Conservation (phyloP, 2,329 filamentous ascomycete species). For the Tolypocladium endophyticum region DNA sequence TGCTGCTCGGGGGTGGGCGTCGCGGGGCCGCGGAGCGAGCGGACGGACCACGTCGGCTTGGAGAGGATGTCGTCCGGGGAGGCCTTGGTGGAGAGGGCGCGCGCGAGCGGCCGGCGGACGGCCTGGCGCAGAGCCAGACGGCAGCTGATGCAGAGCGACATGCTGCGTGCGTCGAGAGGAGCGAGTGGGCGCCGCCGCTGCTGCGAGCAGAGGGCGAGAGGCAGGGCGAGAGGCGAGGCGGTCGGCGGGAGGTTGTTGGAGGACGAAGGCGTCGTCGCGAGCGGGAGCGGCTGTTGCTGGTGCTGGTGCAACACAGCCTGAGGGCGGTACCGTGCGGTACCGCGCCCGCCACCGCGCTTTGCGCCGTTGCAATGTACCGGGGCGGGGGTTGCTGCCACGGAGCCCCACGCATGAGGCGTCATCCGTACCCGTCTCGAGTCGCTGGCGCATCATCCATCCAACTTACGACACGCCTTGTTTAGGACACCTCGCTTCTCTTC, state of each 20-base stretch:
- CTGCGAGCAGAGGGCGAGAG: background rate
- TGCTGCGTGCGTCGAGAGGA: conserved; percentile 4
- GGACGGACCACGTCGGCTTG: conserved; percentile 74
- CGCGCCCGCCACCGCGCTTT: background rate
- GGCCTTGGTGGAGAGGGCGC: conserved; percentile 3
- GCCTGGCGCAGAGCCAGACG: conserved; percentile 15
- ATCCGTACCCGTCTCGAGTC: background rate
- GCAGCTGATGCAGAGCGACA: conserved; percentile 21
- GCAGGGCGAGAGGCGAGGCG: background rate
- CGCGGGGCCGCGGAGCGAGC: conserved; percentile 40
- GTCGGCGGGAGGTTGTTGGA: background rate
- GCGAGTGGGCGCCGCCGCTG: background rate
- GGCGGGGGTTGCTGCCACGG: background rate
- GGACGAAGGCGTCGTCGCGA: background rate
- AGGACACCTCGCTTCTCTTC: background rate
- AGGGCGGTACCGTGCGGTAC: background rate
- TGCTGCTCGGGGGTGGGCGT: conserved; percentile 3
- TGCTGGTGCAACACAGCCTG: background rate
- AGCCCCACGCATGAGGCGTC: background rate
- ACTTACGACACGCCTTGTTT: background rate
- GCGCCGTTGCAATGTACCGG: background rate
- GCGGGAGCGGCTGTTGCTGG: background rate
- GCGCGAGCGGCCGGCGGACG: conserved; percentile 3
- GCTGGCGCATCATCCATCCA: background rate
- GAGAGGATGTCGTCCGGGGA: conserved; percentile 42